Base-by-base conservation (phyloP, 2,329 filamentous ascomycete species). In the Neopestalotiopsis clavispora region DNA sequence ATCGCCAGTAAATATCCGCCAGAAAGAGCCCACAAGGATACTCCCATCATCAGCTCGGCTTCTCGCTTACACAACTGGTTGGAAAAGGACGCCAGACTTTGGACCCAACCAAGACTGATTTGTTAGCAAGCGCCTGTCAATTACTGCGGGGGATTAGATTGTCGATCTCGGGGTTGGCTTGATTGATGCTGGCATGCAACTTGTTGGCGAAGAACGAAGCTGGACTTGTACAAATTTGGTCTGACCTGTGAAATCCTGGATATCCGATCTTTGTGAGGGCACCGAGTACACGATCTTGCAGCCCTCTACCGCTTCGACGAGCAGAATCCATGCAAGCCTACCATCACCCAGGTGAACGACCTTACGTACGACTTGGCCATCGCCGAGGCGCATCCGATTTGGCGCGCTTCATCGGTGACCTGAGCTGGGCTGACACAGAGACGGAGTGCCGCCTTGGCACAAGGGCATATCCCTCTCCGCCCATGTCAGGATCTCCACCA, bases 401-500 rank as follows among this genome's bases (percentile, higher is more conserved):
- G 80, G 83, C 85, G 77, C 83, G 83, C 76, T 86, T 86, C 78
- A 82, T 82, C 80, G 83, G 88, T 75, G 86, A 87, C 82, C 81
- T 84, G 82, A 84, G 83, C 80, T 85, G 86, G 85, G 82, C 82
- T 77, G 83, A 84, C 86, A 82, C 81, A 84, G 83, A 85, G 83
- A 84, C 82, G 77, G 84, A 84, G 80, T 82, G 82, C 79, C 79
- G 82, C 84, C 84, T 84, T 83, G 85, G 84, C 76, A 83, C 83
- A 77, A 84, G 84, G 84, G 87, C 86, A 79, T 92, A 92, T 83
- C 90, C 89, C 79, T 92, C 90, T 85, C 90, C 90, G 83, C 90
- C 90, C 86, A 92, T 92, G 90, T 91, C 90, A 85, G 89, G 88
- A 79, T 91, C 90, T 84, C 88, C 89, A 76, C 85, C 85, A 75